Base-by-base conservation (phyloP, 208 protist species). In the Leishmania guyanensis region DNA sequence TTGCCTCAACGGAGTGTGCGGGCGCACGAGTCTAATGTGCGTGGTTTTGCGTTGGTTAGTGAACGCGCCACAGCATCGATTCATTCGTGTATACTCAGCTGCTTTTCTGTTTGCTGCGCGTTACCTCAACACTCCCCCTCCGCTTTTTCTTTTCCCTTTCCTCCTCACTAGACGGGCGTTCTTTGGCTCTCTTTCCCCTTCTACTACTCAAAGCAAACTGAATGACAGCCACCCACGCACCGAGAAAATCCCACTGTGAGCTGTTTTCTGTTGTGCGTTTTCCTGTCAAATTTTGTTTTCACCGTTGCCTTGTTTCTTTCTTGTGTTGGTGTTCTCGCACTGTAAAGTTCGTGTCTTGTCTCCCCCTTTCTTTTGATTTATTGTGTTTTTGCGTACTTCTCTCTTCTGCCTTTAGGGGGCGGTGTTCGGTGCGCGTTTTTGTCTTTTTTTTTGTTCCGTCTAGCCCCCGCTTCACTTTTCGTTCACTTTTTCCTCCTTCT, bases 361-460 rank as follows among this genome's bases (percentile, higher is more conserved):
- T 14, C 22, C 56, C 12, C 36, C 65, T 66, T 46, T 33, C 53
- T 60, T 54, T 69, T 72, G 10, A 58, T 48, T 53, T 26, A 46
- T 46, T 46, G 43, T 46, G 43, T 0, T 22, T 54, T 43, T 66
- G 22, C 53, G 9, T 72, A 43, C 39, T 16, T 64, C 60, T 77
- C n/a, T 76, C 36, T 53, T 80, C 43, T 46, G 50, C 2, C 70
- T 73, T 79, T 22, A 58, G 20, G 5, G 26, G 33, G 68, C 68
- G 43, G 50, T 50, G 74, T 46, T 86, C n/a, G 26, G 29, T 79
- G 48, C 46, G 17, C 66, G 26, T 65, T 46, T 74, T 68, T 78
- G 17, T 66, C 12, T 56, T 46, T 46, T 8, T 74, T 4, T 26
- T 75, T 14, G 58, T 1, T 17, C 39, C 26, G 33, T 46, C 43